Conservation (phyloP, 2,329 filamentous ascomycete genomes). For the Neoascochyta sp. region DNA sequence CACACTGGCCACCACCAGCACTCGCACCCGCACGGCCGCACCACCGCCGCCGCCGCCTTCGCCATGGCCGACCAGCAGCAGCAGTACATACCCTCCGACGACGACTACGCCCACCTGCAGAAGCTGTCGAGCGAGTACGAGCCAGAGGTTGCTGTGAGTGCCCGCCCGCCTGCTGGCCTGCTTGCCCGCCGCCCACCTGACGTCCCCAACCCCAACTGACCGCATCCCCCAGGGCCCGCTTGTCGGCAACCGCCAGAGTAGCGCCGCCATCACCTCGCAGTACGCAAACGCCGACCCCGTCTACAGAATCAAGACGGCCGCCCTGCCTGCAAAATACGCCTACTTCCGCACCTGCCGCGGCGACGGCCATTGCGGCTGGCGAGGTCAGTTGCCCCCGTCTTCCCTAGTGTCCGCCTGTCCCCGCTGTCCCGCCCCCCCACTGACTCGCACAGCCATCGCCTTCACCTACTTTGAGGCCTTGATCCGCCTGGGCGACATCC, state of each 20-base stretch:
- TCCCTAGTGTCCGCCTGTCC: constrained; percentile 3
- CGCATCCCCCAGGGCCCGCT: constrained; percentile 65
- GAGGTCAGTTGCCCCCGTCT: constrained; percentile 62
- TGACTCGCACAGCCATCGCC: constrained; percentile 66
- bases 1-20: constrained; percentile 33
- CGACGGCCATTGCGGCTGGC: constrained; percentile 96
- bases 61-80: constrained; percentile 37
- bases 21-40: constrained; percentile 21
- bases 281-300: constrained; percentile 84
- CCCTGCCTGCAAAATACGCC: constrained; percentile 77
- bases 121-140: constrained; percentile 60
- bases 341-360: constrained; percentile 84
- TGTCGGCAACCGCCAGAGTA: constrained; percentile 74
- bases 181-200: too few species aligned
- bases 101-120: constrained; percentile 60
- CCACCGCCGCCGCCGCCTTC: constrained; percentile 21
- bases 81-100: constrained; percentile 41
- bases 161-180: constrained; percentile 11
- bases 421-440: too few species aligned
- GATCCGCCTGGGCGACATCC: constrained; percentile 61
- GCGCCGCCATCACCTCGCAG: constrained; percentile 72
- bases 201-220: constrained; percentile 20
- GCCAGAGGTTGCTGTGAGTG: constrained; percentile 54
- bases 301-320: constrained; percentile 82
- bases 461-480: constrained; percentile 92